Percentiles rank a stretch among this genome's conserved stretches.
Conservation (phyloP, 345 rosid species). For the Eucalyptus grandis region DNA sequence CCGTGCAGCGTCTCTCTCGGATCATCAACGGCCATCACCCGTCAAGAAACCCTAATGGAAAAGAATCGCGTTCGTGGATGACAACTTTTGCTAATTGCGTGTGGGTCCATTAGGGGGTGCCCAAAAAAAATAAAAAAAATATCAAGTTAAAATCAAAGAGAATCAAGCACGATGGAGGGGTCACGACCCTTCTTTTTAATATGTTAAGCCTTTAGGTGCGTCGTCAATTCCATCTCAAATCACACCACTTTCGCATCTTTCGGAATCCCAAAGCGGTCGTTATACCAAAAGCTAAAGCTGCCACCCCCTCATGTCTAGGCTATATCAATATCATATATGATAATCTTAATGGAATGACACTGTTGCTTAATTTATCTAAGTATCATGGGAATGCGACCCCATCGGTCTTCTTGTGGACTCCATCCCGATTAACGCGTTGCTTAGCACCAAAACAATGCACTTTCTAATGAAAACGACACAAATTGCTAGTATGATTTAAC, state of each 20-base stretch:
- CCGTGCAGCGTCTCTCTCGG: background rate
- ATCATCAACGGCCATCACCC: background rate
- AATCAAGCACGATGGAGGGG: background rate
- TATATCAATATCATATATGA: background rate
- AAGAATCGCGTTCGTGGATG: background rate
- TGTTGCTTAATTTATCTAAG: background rate
- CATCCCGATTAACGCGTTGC: background rate
- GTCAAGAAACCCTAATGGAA: background rate
- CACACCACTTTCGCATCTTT: background rate
- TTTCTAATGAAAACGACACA: background rate
- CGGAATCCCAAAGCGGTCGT: background rate
- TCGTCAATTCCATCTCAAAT: constrained; percentile 4
- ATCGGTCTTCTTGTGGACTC: background rate
- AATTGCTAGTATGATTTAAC: background rate
- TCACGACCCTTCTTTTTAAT: background rate
- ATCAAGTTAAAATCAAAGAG: background rate
- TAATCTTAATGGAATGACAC: background rate
- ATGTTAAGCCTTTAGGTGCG: background rate
- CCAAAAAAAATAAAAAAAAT: too few species aligned
- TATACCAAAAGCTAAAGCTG: background rate
- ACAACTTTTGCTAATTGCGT: background rate
- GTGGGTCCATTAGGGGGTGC: background rate
- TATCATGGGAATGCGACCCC: background rate
- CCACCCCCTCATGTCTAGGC: background rate
- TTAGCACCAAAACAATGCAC: background rate